These are phyloP conservation scores for Diospyros lotus DNA, from an alignment of 148 eudicot species.

Conservation along the genomic window DNA sequence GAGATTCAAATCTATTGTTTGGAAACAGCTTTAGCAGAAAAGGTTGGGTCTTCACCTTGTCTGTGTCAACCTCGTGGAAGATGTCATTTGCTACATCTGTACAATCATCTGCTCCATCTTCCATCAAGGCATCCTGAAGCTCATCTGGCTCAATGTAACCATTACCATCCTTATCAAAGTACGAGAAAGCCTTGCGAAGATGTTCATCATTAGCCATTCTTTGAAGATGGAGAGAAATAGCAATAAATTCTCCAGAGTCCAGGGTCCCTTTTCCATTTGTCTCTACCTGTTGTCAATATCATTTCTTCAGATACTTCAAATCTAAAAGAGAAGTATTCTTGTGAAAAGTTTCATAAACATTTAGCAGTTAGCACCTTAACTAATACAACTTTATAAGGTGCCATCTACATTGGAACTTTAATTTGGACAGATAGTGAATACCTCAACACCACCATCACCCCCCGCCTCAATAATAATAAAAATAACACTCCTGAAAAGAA, in stretches of 20 bases:
- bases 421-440: too few species aligned
- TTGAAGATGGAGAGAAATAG: slow-evolving; percentile 73
- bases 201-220: slow-evolving; percentile 93
- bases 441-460: too few species aligned
- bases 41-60: slow-evolving; percentile 50
- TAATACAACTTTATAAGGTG: too few species aligned
- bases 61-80: slow-evolving; percentile 90
- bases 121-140: slow-evolving; percentile 79
- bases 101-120: slow-evolving; percentile 71
- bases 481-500: too few species aligned
- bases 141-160: slow-evolving; percentile 86
- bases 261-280: slow-evolving; percentile 73
- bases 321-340: neutral
- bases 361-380: neutral
- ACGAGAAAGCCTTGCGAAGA: slow-evolving; percentile 84
- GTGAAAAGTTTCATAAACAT: neutral
- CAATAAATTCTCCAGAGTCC: slow-evolving; percentile 87
- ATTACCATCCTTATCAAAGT: slow-evolving; percentile 80
- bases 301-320: slow-evolving; percentile 3
- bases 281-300: slow-evolving; percentile 54
- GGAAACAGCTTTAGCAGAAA: neutral
- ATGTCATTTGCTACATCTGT: slow-evolving; percentile 74
- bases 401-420: too few species aligned
- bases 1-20: neutral
- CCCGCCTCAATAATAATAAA: too few species aligned